Percentiles rank a stretch among this genome's conserved stretches.
Evolutionary conservation across 2,329 filamentous ascomycete genomes (phyloP).

Genomic region (Chaetomium olivaceum): DNA sequence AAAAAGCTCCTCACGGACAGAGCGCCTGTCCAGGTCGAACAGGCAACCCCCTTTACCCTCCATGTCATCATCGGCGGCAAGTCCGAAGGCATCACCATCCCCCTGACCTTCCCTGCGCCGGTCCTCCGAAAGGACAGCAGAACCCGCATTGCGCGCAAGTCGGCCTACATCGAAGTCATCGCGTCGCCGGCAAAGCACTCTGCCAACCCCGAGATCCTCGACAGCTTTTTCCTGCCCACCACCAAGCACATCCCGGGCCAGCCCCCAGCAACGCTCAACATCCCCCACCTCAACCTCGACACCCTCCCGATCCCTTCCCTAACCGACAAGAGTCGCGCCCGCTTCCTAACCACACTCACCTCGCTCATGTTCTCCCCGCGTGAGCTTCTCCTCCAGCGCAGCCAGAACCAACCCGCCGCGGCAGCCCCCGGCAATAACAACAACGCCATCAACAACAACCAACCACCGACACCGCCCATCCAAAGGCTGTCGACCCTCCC

Average conservation of each 20-base stretch:
- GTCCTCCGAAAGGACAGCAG: slow-evolving; percentile 40
- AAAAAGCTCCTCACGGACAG: slow-evolving; percentile 43
- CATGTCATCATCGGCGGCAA: slow-evolving; percentile 44
- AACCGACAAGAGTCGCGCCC: slow-evolving; percentile 37
- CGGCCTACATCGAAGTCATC: slow-evolving; percentile 48
- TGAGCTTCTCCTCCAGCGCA: slow-evolving; percentile 43
- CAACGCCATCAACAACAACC: background rate
- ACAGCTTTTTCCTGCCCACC: slow-evolving; percentile 43
- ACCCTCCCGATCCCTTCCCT: slow-evolving; percentile 46
- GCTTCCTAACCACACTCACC: slow-evolving; percentile 44
- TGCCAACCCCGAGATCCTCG: slow-evolving; percentile 25
- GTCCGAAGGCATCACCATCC: slow-evolving; percentile 33
- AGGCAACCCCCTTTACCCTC: slow-evolving; percentile 44
- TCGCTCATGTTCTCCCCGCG: slow-evolving; percentile 46
- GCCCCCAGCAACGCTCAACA: slow-evolving; percentile 43
- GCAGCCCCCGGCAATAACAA: background rate
- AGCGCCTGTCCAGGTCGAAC: slow-evolving; percentile 40
- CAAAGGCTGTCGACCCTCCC: too few relatives aligned
- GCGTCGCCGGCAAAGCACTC: slow-evolving; percentile 39
- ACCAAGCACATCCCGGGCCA: slow-evolving; percentile 30
- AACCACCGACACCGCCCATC: too few relatives aligned
- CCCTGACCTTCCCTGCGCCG: slow-evolving; percentile 45
- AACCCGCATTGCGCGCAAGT: slow-evolving; percentile 47
- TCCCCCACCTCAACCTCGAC: slow-evolving; percentile 48
- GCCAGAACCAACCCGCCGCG: slow-evolving; percentile 20